A percentile compares a stretch with the other conserved stretches of the same genome.
These are phyloP conservation scores for Lasiodiplodia theobromae DNA, from an alignment of 2,329 filamentous ascomycete genomes.

Conservation along the genomic window DNA sequence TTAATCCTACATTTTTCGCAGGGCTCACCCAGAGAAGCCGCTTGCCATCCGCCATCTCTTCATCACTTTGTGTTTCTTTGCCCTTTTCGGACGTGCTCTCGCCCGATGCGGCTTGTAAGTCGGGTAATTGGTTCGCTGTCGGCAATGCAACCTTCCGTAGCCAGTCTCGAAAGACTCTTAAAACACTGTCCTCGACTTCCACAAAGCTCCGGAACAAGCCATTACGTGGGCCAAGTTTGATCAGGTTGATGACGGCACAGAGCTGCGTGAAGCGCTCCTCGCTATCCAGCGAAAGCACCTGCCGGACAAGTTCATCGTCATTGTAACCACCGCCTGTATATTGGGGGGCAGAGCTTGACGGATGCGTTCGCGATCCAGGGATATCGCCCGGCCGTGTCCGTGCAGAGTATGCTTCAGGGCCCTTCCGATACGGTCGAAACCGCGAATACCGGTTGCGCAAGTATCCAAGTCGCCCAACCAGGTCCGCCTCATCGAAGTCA, in stretches of 20 bases:
- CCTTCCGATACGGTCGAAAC: conserved; percentile 65
- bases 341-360: conserved; percentile 34
- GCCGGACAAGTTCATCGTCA: conserved; percentile 58
- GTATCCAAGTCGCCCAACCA: conserved; percentile 48
- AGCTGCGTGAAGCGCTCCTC: conserved; percentile 79
- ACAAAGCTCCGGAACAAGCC: conserved; percentile 68
- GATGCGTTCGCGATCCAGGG: conserved; percentile 53
- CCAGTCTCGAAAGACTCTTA: conserved; percentile 78
- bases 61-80: conserved; percentile 36
- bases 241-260: conserved; percentile 71
- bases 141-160: conserved; percentile 50
- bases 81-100: conserved; percentile 39
- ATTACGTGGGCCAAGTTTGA: conserved; percentile 67
- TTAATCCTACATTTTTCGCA: conserved; percentile 69
- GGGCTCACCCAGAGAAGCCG: conserved; percentile 73
- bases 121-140: background rate
- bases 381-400: conserved; percentile 48
- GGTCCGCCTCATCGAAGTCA: conserved; percentile 33
- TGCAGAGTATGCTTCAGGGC: conserved; percentile 1
- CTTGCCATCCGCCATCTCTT: conserved; percentile 39
- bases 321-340: conserved; percentile 36
- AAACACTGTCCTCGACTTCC: conserved; percentile 69
- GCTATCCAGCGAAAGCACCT: conserved; percentile 70
- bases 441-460: conserved; percentile 63
- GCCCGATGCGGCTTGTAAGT: background rate